A percentile compares a stretch with the other conserved stretches of the same genome.
These are phyloP conservation scores for Melanomma pulvis-pyrius DNA, from an alignment of 495 filamentous ascomycete genomes.

Conservation along the genomic window DNA sequence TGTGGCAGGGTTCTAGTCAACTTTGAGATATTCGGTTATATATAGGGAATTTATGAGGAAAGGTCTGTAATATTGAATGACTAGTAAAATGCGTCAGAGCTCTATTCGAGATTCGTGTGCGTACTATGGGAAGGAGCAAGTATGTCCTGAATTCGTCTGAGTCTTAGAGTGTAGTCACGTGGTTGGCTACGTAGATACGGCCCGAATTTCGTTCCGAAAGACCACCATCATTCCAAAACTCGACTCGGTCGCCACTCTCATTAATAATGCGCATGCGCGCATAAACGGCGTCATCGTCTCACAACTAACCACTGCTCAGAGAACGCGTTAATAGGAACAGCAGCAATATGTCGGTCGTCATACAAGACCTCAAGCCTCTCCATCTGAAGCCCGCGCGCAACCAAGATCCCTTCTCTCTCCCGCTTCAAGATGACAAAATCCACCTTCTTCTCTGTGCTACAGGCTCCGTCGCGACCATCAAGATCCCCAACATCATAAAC, in stretches of 20 bases:
- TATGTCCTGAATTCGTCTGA: too few species aligned
- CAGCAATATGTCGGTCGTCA: background rate
- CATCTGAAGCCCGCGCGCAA: background rate
- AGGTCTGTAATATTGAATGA: too few species aligned
- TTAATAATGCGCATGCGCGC: background rate
- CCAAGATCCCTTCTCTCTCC: constrained; percentile 12
- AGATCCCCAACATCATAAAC: constrained; percentile 72
- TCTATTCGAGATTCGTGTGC: too few species aligned
- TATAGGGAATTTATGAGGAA: too few species aligned
- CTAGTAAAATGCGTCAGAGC: too few species aligned
- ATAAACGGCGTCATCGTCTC: background rate
- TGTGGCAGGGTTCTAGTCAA: background rate
- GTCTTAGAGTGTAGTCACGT: too few species aligned
- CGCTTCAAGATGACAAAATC: constrained; percentile 60
- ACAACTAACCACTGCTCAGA: constrained; percentile 3
- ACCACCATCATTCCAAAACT: too few species aligned
- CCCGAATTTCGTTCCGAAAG: too few species aligned
- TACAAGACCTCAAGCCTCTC: constrained; percentile 1
- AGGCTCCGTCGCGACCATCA: constrained; percentile 86
- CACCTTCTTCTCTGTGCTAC: constrained; percentile 81
- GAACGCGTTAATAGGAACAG: background rate
- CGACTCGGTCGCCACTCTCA: background rate
- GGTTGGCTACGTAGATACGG: too few species aligned
- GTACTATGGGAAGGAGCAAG: too few species aligned
- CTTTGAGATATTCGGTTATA: background rate